Evolutionary conservation across 1,139 yeast species (phyloP), one percentile per base, ranked within the genome.

Genomic region (Blastobotrys buckinghamii): DNA sequence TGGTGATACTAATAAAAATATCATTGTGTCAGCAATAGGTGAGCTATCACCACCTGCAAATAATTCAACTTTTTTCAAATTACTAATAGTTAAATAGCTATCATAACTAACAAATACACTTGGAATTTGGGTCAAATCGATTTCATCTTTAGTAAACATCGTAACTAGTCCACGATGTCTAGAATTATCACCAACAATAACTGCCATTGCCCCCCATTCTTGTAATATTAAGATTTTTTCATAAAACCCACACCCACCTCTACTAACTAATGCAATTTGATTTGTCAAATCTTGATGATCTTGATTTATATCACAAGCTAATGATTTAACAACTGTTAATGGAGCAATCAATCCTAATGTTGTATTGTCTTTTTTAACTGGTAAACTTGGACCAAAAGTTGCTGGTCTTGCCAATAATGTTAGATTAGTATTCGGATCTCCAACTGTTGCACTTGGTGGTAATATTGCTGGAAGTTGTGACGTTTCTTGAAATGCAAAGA

Each of bases 211-310:
- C 20, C 75, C 74, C 56, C 64, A 59, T 9, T 53, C 52, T 55
- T 71, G 73, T 45, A 71, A 56, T 30, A 58, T 57, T 47, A 62
- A 55, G n/a, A 70, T 64, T 53, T 71, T 71, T 13, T 62, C 63
- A 50, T 63, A 66, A 47, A 70, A 66, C 24, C 68, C 61, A 58
- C 75, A 71, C 6, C 62, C 68, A 19, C 75, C 75, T 2, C 73
- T 62, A 42, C 51, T 48, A 12, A 71, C 71, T 42, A 70, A 53
- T 6, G 70, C 73, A 34, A 70, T 59, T 36, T 58, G 54, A 45
- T 59, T 65, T 19, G 59, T 53, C 30, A 58, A 51, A 27, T 55
- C 61, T 42, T 51, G 57, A 20, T 50, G 44, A 45, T 49, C 55
- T 15, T 51, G 48, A 36, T 34, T 49, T 33, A 39, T 35, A 15